phyloP scores from a whole-genome alignment of 768 basidiomycete genomes.

The Agrocybe chaxingu region DNA sequence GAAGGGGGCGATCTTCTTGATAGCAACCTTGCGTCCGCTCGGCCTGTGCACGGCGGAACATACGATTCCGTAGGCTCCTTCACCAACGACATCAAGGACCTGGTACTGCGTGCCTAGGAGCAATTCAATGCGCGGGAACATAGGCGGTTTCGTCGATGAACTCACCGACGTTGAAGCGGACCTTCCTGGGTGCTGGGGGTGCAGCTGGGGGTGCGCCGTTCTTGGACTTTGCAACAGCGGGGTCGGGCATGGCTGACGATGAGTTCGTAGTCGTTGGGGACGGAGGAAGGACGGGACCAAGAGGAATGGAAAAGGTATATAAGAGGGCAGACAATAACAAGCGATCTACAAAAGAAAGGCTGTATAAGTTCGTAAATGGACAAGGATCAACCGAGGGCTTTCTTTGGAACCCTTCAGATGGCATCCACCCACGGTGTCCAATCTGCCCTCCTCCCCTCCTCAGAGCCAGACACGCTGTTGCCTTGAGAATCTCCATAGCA shows the following conservation, averaged over 20 bases:
- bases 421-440: constrained; percentile 9
- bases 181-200: constrained; percentile 69
- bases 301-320: constrained; percentile 19
- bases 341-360: constrained; percentile 13
- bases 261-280: constrained; percentile 10
- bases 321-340: constrained; percentile 20
- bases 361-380: constrained; percentile 4
- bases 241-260: constrained; percentile 22
- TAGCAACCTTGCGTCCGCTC: constrained; percentile 89
- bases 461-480: constrained; percentile 4
- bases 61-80: constrained; percentile 94
- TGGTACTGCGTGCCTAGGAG: constrained; percentile 70
- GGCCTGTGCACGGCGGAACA: constrained; percentile 89
- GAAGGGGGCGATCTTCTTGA: constrained; percentile 95
- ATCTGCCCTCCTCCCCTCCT: constrained; percentile 1
- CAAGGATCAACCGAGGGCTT: constrained; percentile 9
- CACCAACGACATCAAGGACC: constrained; percentile 83
- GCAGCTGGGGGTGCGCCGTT: constrained; percentile 38
- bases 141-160: constrained; percentile 4
- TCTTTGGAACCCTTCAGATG: constrained; percentile 16
- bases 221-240: constrained; percentile 31
- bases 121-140: constrained; percentile 5
- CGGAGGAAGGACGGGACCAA: constrained; percentile 16
- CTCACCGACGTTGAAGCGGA: constrained; percentile 83
- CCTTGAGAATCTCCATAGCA: constrained; percentile 16